phyloP scores from a whole-genome alignment of 148 eudicot genomes.

The Hydrangea macrophylla region DNA sequence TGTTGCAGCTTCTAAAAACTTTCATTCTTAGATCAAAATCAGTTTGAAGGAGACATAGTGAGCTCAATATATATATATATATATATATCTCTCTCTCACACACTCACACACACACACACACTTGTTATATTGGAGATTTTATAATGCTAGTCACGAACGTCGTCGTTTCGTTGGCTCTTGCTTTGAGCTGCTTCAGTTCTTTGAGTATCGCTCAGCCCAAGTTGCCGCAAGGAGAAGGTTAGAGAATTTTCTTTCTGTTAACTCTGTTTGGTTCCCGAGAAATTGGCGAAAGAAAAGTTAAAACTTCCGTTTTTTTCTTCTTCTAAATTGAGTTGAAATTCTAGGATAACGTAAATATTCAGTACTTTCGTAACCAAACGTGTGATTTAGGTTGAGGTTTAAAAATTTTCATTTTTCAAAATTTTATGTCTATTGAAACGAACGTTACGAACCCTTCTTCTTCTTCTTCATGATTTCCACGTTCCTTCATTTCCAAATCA shows the following conservation, averaged over 20 bases:
- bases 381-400: neutral
- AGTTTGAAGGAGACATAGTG: too few relatives aligned
- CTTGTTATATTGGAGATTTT: too few relatives aligned
- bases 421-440: too few relatives aligned
- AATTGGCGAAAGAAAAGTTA: neutral
- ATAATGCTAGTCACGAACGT: constrained; percentile 1
- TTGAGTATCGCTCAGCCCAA: constrained; percentile 13
- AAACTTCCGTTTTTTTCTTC: neutral
- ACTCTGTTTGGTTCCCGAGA: constrained; percentile 5
- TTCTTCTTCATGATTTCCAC: too few relatives aligned
- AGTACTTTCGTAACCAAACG: neutral
- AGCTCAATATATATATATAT: too few relatives aligned
- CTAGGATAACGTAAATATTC: neutral
- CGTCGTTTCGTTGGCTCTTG: constrained; percentile 13
- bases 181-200: constrained; percentile 7
- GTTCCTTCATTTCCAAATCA: too few relatives aligned
- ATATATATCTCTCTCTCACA: too few relatives aligned
- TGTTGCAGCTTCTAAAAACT: too few relatives aligned
- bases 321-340: neutral
- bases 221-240: constrained; percentile 40
- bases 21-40: too few relatives aligned
- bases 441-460: too few relatives aligned
- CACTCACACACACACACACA: too few relatives aligned
- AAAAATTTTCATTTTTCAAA: neutral
- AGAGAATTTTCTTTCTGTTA: neutral